Percentiles rank a stretch among this genome's conserved stretches.
Evolutionary conservation across 1,284 basidiomycete species (phyloP).

Genomic region (Cutaneotrichosporon curvatum): DNA sequence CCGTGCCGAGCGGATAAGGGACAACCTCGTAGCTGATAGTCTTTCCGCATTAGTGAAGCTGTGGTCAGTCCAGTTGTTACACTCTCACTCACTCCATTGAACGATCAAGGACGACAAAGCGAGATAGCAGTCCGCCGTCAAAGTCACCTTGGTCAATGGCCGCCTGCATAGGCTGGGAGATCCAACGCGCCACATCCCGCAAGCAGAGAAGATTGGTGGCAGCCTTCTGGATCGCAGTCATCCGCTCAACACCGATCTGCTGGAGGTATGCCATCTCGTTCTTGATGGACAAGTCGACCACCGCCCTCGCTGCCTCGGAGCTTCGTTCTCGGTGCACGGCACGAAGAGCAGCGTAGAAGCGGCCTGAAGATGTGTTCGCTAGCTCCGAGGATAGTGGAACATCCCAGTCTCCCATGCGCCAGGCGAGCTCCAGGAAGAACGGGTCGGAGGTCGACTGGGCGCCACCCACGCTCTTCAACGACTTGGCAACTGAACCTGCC

Average conservation of each 20-base stretch:
- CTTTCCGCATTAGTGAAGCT: slow-evolving; percentile 73
- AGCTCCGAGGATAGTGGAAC: slow-evolving; percentile 55
- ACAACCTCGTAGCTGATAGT: slow-evolving; percentile 72
- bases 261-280: slow-evolving; percentile 63
- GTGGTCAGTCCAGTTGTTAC: neutral
- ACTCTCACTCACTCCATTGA: slow-evolving; percentile 57
- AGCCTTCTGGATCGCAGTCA: slow-evolving; percentile 63
- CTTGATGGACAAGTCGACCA: slow-evolving; percentile 53
- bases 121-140: slow-evolving; percentile 44
- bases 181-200: slow-evolving; percentile 54
- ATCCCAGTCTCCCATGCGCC: slow-evolving; percentile 90
- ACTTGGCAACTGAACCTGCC: slow-evolving; percentile 49
- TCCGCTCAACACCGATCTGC: slow-evolving; percentile 63
- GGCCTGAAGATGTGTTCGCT: slow-evolving; percentile 48
- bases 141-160: slow-evolving; percentile 38
- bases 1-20: slow-evolving; percentile 68
- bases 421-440: slow-evolving; percentile 70
- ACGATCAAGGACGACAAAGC: slow-evolving; percentile 51
- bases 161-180: slow-evolving; percentile 18
- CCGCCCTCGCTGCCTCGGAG: slow-evolving; percentile 48
- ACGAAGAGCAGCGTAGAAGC: slow-evolving; percentile 67
- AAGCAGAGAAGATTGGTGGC: slow-evolving; percentile 68
- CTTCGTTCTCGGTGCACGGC: slow-evolving; percentile 69
- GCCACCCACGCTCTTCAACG: slow-evolving; percentile 1
- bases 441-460: slow-evolving; percentile 44